Conservation (phyloP, 441 rosid species). For the Arabidopsis hybrid region DNA sequence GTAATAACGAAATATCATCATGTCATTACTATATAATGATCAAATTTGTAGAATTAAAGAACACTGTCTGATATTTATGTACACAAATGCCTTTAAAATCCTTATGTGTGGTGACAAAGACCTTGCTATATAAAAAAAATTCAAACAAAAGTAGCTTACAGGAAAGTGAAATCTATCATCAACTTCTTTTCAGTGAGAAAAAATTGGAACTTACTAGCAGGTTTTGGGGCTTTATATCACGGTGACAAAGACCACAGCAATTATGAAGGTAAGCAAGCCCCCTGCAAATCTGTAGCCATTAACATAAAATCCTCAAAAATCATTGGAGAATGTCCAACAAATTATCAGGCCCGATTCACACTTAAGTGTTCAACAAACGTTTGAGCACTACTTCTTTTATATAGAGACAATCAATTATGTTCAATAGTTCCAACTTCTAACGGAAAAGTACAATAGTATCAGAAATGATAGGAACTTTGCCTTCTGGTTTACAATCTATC, state of each 20-base stretch:
- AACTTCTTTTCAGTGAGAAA: conserved; percentile 12
- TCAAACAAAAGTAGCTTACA: not conserved
- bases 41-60: not conserved
- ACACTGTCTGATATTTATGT: not conserved
- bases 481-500: not conserved
- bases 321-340: not conserved
- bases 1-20: not conserved
- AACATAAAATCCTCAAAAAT: conserved; percentile 32
- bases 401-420: conserved; percentile 2
- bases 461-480: not conserved
- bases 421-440: conserved; percentile 1
- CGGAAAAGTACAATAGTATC: not conserved
- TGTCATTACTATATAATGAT: conserved; percentile 8
- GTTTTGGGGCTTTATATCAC: conserved; percentile 98
- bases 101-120: not conserved
- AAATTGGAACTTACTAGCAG: conserved; percentile 66
- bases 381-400: not conserved
- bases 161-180: conserved; percentile 14
- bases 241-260: conserved; percentile 92
- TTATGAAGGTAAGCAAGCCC: conserved; percentile 91
- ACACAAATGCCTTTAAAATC: not conserved
- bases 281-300: conserved; percentile 82
- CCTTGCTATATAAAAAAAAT: not conserved
- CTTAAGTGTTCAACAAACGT: not conserved
- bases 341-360: not conserved